A percentile compares a stretch with the other conserved stretches of the same genome.
Evolutionary conservation across 495 filamentous ascomycete species (phyloP).

Genomic region (Aspergillus egyptiacus): DNA sequence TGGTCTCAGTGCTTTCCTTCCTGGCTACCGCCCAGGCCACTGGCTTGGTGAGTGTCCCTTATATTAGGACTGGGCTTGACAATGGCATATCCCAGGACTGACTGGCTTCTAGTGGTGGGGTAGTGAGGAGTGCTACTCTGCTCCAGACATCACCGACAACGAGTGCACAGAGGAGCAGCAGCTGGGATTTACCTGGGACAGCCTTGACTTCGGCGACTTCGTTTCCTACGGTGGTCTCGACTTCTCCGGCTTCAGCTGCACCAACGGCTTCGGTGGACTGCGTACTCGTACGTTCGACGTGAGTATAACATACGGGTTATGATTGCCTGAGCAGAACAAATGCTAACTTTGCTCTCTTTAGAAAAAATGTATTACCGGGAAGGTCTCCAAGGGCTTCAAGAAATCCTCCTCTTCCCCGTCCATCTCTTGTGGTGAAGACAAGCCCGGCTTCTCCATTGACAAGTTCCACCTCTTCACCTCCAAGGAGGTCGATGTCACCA

Average conservation of each 20-base stretch:
- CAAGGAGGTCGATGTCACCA: conserved; percentile 69
- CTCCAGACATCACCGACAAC: conserved; percentile 71
- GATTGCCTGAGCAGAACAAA: background rate
- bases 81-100: conserved; percentile 8
- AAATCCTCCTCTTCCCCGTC: conserved; percentile 41
- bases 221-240: conserved; percentile 60
- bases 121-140: conserved; percentile 54
- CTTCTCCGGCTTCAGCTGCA: conserved; percentile 67
- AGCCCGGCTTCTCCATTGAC: conserved; percentile 66
- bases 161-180: conserved; percentile 62
- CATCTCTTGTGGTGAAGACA: conserved; percentile 47
- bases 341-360: conserved; percentile 10
- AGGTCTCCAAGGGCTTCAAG: conserved; percentile 32
- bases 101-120: conserved; percentile 43
- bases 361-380: conserved; percentile 63
- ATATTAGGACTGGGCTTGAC: background rate
- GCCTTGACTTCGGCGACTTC: conserved; percentile 58
- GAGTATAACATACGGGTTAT: too few relatives aligned
- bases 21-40: conserved; percentile 30
- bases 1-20: conserved; percentile 27
- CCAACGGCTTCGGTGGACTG: conserved; percentile 42
- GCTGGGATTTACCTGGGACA: conserved; percentile 64
- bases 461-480: conserved; percentile 65
- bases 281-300: conserved; percentile 5
- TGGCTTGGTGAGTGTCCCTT: conserved; percentile 24